A percentile compares a stretch with the other conserved stretches of the same genome.
Conservation (phyloP, 805 yeast genomes). For the Yarrowia bubula region DNA sequence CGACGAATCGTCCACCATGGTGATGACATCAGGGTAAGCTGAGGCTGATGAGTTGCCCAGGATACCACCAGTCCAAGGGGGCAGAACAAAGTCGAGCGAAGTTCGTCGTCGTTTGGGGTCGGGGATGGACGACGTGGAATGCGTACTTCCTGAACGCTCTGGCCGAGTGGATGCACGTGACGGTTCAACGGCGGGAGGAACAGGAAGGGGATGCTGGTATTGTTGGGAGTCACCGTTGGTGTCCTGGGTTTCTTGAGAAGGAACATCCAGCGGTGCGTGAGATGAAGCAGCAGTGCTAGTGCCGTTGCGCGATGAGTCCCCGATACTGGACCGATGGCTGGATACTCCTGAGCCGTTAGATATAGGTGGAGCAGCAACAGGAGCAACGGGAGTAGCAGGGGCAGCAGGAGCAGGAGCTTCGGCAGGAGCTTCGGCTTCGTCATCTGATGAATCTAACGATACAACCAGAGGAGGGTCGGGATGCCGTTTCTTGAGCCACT, state of each 20-base stretch:
- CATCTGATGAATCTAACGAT: conserved; percentile 52
- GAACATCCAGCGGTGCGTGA: background rate
- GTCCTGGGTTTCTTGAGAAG: background rate
- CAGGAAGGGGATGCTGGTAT: conserved; percentile 11
- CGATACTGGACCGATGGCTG: background rate
- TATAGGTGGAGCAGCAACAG: background rate
- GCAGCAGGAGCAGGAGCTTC: background rate
- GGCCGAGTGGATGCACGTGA: background rate
- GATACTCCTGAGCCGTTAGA: background rate
- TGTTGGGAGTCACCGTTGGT: background rate
- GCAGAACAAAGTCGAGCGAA: background rate
- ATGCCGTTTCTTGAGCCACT: background rate
- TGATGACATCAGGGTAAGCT: conserved; percentile 4
- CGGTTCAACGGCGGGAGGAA: background rate
- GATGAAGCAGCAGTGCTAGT: background rate
- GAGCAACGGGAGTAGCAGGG: background rate
- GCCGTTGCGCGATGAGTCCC: background rate
- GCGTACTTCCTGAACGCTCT: conserved; percentile 22
- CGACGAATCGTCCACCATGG: conserved; percentile 9
- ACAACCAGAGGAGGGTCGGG: conserved; percentile 44
- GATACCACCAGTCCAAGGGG: background rate
- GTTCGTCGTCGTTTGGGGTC: conserved; percentile 22
- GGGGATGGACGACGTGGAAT: conserved; percentile 9
- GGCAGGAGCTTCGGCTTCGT: conserved; percentile 34
- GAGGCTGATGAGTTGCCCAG: background rate